Percentiles rank a stretch among this genome's conserved stretches.
These are phyloP conservation scores for Lasiodiplodia sp. DNA, from an alignment of 2,329 filamentous ascomycete genomes.

Conservation along the genomic window DNA sequence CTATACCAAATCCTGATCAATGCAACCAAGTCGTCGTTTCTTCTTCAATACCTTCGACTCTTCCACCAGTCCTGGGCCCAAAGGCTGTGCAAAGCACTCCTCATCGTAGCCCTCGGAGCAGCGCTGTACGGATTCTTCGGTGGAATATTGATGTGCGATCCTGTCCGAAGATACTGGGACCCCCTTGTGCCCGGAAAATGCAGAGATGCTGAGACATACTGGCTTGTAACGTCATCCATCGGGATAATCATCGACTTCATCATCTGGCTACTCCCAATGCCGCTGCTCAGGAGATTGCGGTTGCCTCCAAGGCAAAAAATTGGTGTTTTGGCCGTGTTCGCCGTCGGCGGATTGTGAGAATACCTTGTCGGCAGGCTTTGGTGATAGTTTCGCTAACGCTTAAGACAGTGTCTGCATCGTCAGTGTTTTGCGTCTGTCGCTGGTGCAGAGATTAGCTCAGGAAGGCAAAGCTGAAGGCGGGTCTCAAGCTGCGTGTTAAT, in stretches of 20 bases:
- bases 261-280: slow-evolving; percentile 43
- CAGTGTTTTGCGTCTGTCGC: slow-evolving; percentile 43
- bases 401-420: slow-evolving; percentile 40
- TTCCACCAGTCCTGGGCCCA: slow-evolving; percentile 43
- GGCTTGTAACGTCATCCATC: slow-evolving; percentile 41
- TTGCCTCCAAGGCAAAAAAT: slow-evolving; percentile 46
- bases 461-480: slow-evolving; percentile 32
- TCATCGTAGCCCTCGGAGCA: slow-evolving; percentile 38
- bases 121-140: slow-evolving; percentile 43
- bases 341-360: slow-evolving; percentile 48
- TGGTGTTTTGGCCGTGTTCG: slow-evolving; percentile 46
- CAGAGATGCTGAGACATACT: slow-evolving; percentile 40
- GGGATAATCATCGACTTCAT: slow-evolving; percentile 45
- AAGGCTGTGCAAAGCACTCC: slow-evolving; percentile 38
- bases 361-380: not conserved
- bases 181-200: slow-evolving; percentile 40
- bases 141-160: slow-evolving; percentile 45
- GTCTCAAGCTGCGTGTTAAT: not conserved
- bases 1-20: slow-evolving; percentile 44
- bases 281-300: slow-evolving; percentile 40
- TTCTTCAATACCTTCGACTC: slow-evolving; percentile 42
- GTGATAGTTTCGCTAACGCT: not conserved
- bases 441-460: slow-evolving; percentile 41
- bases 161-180: slow-evolving; percentile 44
- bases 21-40: slow-evolving; percentile 43